Base-by-base conservation (phyloP, 352 stramenopile genomes). In the Phytopythium cucurbitacearum region DNA sequence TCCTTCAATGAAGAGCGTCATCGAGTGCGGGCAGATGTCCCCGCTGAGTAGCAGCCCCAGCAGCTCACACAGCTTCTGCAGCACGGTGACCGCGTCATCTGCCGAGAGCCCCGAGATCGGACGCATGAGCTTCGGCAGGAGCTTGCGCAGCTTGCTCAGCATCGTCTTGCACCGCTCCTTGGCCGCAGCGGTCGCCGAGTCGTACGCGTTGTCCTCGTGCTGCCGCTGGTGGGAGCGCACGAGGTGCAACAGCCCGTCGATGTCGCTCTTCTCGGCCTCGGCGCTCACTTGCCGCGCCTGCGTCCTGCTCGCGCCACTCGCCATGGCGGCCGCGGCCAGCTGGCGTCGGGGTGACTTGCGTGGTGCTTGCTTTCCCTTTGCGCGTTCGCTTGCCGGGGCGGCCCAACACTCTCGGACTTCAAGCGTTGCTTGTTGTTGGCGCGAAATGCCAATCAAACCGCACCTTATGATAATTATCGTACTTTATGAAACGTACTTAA, bases 81-180 rank as follows among this genome's bases (percentile, higher is more conserved):
- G 57, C 15, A 86, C 71, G 7, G 60, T 52, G 0, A 70, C 63
- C 0, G 69, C 73, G 13, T 43, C 59, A 3, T 65, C 63, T 6
- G 60, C 59, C 6, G 69, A 33, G n/a, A 80, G 52, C 4, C 60
- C 60, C 33, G 69, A 61, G 39, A 90, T 72, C 0, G 69, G 63
- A 0, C 72, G 69, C 75, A 88, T 79, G 43, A 90, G 62, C 57
- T 86, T 88, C 12, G 77, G 80, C 41, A 90, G 61, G 28, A 90
- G 54, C 38, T 83, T 88, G 11, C 74, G 69, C 44, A 87, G 58
- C 56, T 90, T 90, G 10, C 69, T 75, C 47, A 90, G 59, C 72
- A 88, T 78, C 1, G 68, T 81, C 45, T 83, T 87, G 70, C 80
- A 87, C 43, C 66, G 69, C 12, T 59, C 55, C 60, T 80, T 84